Conservation (phyloP, 2,329 filamentous ascomycete species). For the Cytospora schulzeri region DNA sequence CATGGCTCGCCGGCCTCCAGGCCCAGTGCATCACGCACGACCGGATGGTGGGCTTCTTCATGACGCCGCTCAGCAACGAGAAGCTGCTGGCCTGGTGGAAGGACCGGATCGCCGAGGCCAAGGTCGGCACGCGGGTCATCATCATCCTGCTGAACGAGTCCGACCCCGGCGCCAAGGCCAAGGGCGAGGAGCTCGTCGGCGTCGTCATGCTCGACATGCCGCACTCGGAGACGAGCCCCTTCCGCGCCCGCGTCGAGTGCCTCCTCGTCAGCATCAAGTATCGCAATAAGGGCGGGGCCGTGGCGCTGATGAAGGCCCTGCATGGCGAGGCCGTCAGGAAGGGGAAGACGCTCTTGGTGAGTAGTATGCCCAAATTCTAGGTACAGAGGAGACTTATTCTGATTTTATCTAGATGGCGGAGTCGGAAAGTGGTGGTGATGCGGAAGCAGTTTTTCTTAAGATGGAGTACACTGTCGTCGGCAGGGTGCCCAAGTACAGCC, state of each 20-base stretch:
- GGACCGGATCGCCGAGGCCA: conserved; percentile 51
- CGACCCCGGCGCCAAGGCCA: conserved; percentile 38
- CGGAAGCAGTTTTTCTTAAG: conserved; percentile 55
- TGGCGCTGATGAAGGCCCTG: conserved; percentile 53
- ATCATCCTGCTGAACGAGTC: conserved; percentile 51
- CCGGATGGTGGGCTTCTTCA: conserved; percentile 58
- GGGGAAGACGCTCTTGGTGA: conserved; percentile 56
- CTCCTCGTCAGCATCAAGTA: conserved; percentile 57
- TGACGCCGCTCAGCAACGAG: conserved; percentile 59
- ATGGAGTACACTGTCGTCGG: conserved; percentile 61
- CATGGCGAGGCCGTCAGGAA: conserved; percentile 54
- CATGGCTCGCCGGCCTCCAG: conserved; percentile 60
- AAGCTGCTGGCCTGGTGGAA: conserved; percentile 62
- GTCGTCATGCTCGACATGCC: conserved; percentile 58
- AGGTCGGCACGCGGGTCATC: conserved; percentile 50
- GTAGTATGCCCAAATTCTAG: conserved; percentile 31
- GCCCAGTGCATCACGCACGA: conserved; percentile 61
- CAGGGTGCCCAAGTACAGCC: conserved; percentile 55
- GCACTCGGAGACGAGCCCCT: conserved; percentile 56
- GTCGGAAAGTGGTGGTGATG: conserved; percentile 53
- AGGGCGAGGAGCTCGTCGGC: conserved; percentile 53
- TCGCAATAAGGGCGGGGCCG: conserved; percentile 54
- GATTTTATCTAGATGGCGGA: conserved; percentile 49
- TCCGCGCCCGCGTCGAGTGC: conserved; percentile 58
- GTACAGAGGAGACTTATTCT: not conserved